phyloP scores from a whole-genome alignment of 805 yeast species.

The Clavispora fructus region DNA sequence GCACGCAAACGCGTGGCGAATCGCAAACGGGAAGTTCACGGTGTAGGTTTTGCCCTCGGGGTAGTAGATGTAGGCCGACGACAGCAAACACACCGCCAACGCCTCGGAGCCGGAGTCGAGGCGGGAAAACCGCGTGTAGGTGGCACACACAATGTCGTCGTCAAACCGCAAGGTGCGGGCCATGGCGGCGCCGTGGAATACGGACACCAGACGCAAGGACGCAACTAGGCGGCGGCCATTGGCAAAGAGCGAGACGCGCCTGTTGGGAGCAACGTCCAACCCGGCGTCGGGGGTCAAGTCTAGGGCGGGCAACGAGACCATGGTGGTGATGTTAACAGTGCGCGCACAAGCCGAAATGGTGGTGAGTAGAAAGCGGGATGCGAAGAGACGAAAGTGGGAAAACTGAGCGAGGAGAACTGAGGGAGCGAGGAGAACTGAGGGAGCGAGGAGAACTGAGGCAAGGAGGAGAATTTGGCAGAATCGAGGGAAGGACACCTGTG shows the following conservation, averaged over 20 bases:
- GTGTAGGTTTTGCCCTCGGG: conserved; percentile 54
- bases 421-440: no score
- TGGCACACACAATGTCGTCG: conserved; percentile 52
- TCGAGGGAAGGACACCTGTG: no score
- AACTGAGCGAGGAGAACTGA: no score
- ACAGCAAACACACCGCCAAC: conserved; percentile 57
- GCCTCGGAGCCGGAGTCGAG: conserved; percentile 23
- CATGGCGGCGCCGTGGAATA: conserved; percentile 47
- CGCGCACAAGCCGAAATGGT: neutral
- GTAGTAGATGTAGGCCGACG: conserved; percentile 59
- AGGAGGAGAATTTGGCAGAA: no score
- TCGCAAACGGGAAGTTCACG: conserved; percentile 64
- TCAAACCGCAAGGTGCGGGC: conserved; percentile 47
- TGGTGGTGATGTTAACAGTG: neutral
- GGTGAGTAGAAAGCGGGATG: neutral
- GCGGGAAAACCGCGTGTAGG: conserved; percentile 48
- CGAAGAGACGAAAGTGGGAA: neutral
- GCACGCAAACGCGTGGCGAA: conserved; percentile 57
- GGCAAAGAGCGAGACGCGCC: conserved; percentile 19
- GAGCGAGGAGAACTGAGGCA: no score
- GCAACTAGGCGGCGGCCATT: conserved; percentile 32
- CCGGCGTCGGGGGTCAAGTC: conserved; percentile 24
- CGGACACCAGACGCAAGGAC: conserved; percentile 36
- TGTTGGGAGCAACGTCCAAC: conserved; percentile 18
- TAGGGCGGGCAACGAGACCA: conserved; percentile 26